phyloP scores from a whole-genome alignment of 768 basidiomycete species.

The Pholiota molesta region DNA sequence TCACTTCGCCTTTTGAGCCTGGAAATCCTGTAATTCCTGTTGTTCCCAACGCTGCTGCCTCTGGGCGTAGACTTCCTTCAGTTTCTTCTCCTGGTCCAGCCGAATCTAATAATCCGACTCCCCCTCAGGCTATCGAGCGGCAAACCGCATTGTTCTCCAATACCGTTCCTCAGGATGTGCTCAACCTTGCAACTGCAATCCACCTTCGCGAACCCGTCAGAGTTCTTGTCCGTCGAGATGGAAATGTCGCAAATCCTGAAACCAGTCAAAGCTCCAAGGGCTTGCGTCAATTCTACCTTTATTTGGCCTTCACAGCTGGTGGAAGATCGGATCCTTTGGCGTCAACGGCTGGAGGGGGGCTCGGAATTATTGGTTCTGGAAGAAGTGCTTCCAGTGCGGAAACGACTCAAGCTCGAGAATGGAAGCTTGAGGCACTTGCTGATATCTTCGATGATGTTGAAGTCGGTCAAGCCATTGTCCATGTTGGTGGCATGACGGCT shows the following conservation, averaged over 20 bases:
- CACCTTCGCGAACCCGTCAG: slow-evolving; percentile 95
- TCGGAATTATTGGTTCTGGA: slow-evolving; percentile 95
- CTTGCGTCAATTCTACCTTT: slow-evolving; percentile 94
- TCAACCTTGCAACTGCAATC: slow-evolving; percentile 92
- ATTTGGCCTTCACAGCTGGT: slow-evolving; percentile 91
- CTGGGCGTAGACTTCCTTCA: slow-evolving; percentile 62
- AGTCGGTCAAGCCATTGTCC: slow-evolving; percentile 78
- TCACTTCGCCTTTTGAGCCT: slow-evolving; percentile 51
- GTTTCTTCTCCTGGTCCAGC: slow-evolving; percentile 48
- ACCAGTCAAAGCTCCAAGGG: slow-evolving; percentile 73
- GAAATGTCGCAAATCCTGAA: slow-evolving; percentile 75
- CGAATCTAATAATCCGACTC: slow-evolving; percentile 19
- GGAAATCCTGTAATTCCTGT: slow-evolving; percentile 37
- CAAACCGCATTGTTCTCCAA: slow-evolving; percentile 97
- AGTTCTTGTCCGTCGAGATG: slow-evolving; percentile 93
- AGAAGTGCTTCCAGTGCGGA: slow-evolving; percentile 79
- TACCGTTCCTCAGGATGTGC: slow-evolving; percentile 96
- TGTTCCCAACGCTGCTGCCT: slow-evolving; percentile 11
- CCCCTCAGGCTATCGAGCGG: slow-evolving; percentile 61
- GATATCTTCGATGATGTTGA: slow-evolving; percentile 91
- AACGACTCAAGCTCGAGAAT: slow-evolving; percentile 85
- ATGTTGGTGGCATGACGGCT: slow-evolving; percentile 86
- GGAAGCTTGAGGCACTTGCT: slow-evolving; percentile 92
- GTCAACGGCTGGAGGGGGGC: slow-evolving; percentile 53
- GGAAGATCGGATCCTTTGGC: slow-evolving; percentile 62